Conservation (phyloP, 345 rosid species). For the Luvunga scandens region DNA sequence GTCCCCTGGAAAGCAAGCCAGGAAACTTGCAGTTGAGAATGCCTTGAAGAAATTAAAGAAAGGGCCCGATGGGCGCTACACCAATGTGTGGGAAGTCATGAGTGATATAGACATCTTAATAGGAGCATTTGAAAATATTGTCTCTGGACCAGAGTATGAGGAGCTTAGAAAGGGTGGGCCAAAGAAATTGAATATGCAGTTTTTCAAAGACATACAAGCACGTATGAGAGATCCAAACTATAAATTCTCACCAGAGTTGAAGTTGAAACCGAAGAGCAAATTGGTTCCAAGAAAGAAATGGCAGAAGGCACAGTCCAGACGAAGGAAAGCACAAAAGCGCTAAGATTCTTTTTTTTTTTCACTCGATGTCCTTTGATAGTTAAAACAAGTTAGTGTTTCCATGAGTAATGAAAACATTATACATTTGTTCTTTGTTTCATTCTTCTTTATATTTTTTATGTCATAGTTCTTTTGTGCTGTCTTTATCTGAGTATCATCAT, state of each 20-base stretch:
- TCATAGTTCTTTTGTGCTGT: not conserved
- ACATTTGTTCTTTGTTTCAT: not conserved
- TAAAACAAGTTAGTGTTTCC: not conserved
- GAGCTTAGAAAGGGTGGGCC: constrained; percentile 95
- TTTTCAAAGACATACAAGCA: constrained; percentile 92
- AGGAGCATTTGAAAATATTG: constrained; percentile 85
- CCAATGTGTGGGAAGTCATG: constrained; percentile 94
- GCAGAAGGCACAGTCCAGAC: constrained; percentile 79
- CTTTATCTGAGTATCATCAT: not conserved
- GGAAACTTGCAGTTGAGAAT: constrained; percentile 90
- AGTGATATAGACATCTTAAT: constrained; percentile 81
- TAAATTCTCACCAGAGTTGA: constrained; percentile 79
- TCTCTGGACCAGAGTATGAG: constrained; percentile 91
- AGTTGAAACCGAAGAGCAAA: constrained; percentile 91
- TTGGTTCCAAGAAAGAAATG: constrained; percentile 85
- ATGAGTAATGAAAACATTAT: not conserved
- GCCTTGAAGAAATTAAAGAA: constrained; percentile 89
- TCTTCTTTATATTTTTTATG: not conserved
- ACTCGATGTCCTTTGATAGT: not conserved
- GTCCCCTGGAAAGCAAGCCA: constrained; percentile 84
- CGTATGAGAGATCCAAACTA: constrained; percentile 92
- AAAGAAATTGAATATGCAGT: constrained; percentile 83
- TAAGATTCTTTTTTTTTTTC: constrained; percentile 14
- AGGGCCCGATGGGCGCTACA: constrained; percentile 92
- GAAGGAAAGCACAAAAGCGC: constrained; percentile 85